A percentile compares a stretch with the other conserved stretches of the same genome.
Evolutionary conservation across 1,284 basidiomycete genomes (phyloP).

Genomic region (Hemileia vastatrix): DNA sequence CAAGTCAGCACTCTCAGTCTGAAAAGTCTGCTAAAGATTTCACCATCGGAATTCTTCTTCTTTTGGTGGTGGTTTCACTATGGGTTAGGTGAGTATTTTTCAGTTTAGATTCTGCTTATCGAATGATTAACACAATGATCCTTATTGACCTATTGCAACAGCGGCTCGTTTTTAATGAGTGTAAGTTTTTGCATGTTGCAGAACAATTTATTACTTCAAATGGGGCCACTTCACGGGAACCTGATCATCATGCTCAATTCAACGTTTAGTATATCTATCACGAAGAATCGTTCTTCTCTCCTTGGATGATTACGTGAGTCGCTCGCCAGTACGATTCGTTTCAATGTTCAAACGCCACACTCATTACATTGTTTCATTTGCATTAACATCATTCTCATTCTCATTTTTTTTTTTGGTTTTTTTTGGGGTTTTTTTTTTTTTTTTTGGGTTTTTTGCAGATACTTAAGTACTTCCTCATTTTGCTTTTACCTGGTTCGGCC

Average conservation of each 20-base stretch:
- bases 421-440: neutral
- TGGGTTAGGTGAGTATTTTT: constrained; percentile 17
- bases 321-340: neutral
- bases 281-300: constrained; percentile 15
- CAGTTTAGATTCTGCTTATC: neutral
- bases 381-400: neutral
- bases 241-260: neutral
- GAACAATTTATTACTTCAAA: neutral
- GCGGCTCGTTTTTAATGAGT: constrained; percentile 23
- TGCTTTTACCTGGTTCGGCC: constrained; percentile 68
- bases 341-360: no score
- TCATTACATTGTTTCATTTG: neutral
- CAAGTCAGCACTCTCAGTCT: no score
- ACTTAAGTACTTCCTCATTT: constrained; percentile 78
- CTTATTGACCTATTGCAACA: neutral
- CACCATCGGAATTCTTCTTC: constrained; percentile 7
- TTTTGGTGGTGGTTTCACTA: constrained; percentile 14
- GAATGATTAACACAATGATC: neutral
- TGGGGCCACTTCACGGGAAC: neutral
- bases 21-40: no score
- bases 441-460: constrained; percentile 55
- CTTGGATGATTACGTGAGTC: constrained; percentile 21
- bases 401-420: neutral
- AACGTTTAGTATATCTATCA: constrained; percentile 18
- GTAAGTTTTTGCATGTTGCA: neutral